Evolutionary conservation across 371 early-diverging fungal species (phyloP).

Genomic region (Coemansia sp.): DNA sequence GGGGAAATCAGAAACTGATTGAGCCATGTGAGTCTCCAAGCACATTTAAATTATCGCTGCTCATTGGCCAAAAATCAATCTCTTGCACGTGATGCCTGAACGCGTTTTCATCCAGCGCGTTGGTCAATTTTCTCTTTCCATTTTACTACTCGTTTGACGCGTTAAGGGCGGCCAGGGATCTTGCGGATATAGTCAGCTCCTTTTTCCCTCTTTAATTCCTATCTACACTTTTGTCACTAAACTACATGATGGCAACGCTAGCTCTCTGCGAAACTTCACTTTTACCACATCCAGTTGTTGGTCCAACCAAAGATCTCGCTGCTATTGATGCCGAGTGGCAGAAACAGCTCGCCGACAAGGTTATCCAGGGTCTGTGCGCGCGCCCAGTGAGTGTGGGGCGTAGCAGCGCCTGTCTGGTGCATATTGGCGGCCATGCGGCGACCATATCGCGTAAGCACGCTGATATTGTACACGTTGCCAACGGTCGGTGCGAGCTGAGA

Average conservation of each 20-base stretch:
- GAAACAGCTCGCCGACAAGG: constrained; percentile 29
- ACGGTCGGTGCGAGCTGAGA: constrained; percentile 18
- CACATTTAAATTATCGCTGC: not conserved
- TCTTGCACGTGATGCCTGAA: not conserved
- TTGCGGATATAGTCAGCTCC: not conserved
- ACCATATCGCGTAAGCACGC: constrained; percentile 48
- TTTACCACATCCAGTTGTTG: not conserved
- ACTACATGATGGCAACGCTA: not conserved
- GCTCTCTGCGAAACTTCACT: not conserved
- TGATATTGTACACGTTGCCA: constrained; percentile 6
- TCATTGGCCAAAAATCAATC: not conserved
- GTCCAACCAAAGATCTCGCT: not conserved
- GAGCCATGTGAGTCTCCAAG: not conserved
- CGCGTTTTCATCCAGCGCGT: not conserved
- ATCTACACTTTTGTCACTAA: not conserved
- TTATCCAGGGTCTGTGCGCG: constrained; percentile 23
- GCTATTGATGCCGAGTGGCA: constrained; percentile 22
- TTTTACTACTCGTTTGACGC: not conserved
- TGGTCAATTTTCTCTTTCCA: not conserved
- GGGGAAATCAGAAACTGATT: too few relatives aligned
- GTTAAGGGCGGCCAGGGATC: not conserved
- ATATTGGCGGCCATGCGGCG: constrained; percentile 36
- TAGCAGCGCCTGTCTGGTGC: constrained; percentile 38
- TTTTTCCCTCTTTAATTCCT: not conserved
- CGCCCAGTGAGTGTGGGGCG: constrained; percentile 42